Evolutionary conservation across 768 basidiomycete species (phyloP).

Genomic region (Lentinula lateritia): DNA sequence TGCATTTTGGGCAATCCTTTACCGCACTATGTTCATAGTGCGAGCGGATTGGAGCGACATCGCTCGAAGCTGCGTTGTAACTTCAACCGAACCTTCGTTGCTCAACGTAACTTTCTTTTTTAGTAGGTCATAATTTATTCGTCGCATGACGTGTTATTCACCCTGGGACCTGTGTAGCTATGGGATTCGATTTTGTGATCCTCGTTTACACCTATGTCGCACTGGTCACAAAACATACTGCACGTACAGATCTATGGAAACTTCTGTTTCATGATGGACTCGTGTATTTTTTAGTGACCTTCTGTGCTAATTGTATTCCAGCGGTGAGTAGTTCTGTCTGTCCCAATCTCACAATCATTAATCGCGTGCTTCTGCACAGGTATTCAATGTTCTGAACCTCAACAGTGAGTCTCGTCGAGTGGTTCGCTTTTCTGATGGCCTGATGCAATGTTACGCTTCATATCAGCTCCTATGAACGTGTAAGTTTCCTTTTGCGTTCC

Average conservation of each 20-base stretch:
- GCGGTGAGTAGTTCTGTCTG: conserved; percentile 41
- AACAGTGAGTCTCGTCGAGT: conserved; percentile 37
- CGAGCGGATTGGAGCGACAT: conserved; percentile 44
- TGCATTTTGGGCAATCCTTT: conserved; percentile 62
- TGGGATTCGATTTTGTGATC: conserved; percentile 64
- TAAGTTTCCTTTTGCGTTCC: conserved; percentile 24
- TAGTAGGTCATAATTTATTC: conserved; percentile 39
- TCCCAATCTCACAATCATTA: not conserved
- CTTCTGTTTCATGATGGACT: conserved; percentile 71
- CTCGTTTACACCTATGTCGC: conserved; percentile 50
- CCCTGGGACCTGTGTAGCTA: conserved; percentile 36
- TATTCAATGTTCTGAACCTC: conserved; percentile 53
- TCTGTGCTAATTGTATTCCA: conserved; percentile 60
- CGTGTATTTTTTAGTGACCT: conserved; percentile 63
- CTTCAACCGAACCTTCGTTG: conserved; percentile 45
- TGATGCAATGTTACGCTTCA: conserved; percentile 7
- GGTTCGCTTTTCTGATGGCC: not conserved
- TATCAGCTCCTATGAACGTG: conserved; percentile 57
- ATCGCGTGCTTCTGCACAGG: conserved; percentile 23
- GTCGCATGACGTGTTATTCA: not conserved
- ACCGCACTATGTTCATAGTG: conserved; percentile 67
- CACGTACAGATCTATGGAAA: conserved; percentile 58
- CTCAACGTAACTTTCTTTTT: conserved; percentile 66
- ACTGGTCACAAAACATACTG: conserved; percentile 44
- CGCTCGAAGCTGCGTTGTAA: conserved; percentile 42